Conservation (phyloP, 768 basidiomycete species). For the Phallus indusiatus region DNA sequence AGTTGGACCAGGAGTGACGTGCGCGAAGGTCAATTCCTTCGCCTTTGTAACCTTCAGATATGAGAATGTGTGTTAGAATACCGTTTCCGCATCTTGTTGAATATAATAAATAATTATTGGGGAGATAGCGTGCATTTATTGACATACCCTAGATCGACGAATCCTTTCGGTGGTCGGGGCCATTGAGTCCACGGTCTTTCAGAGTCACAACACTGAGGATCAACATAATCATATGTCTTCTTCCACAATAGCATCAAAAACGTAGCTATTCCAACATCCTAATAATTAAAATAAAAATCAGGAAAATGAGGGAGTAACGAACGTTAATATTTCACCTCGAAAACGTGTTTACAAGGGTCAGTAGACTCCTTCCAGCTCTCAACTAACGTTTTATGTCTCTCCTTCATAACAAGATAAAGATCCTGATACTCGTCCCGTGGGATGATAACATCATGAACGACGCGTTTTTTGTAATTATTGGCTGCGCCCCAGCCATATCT, state of each 20-base stretch:
- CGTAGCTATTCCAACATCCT: slow-evolving; percentile 94
- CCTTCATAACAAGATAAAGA: slow-evolving; percentile 78
- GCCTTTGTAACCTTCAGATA: slow-evolving; percentile 76
- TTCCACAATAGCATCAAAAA: slow-evolving; percentile 92
- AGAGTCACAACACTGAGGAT: neutral
- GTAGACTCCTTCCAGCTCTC: slow-evolving; percentile 72
- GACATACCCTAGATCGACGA: slow-evolving; percentile 77
- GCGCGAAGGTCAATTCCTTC: slow-evolving; percentile 80
- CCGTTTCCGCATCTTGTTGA: slow-evolving; percentile 72
- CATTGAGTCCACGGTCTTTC: slow-evolving; percentile 52
- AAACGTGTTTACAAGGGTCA: slow-evolving; percentile 85
- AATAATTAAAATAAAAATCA: neutral
- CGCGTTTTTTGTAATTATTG: slow-evolving; percentile 79
- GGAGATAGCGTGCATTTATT: neutral
- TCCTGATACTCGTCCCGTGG: slow-evolving; percentile 79
- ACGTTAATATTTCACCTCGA: slow-evolving; percentile 45
- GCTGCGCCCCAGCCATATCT: slow-evolving; percentile 84
- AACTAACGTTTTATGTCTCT: slow-evolving; percentile 70
- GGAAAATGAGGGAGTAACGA: neutral
- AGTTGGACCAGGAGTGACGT: slow-evolving; percentile 76
- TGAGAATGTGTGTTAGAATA: slow-evolving; percentile 79
- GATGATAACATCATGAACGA: slow-evolving; percentile 73
- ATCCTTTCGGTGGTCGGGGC: slow-evolving; percentile 77
- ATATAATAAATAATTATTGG: neutral
- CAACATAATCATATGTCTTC: slow-evolving; percentile 37